Evolutionary conservation across 2,329 filamentous ascomycete species (phyloP), one percentile per base, ranked within the genome.

Genomic region (Sporothrix dimorphospora): DNA sequence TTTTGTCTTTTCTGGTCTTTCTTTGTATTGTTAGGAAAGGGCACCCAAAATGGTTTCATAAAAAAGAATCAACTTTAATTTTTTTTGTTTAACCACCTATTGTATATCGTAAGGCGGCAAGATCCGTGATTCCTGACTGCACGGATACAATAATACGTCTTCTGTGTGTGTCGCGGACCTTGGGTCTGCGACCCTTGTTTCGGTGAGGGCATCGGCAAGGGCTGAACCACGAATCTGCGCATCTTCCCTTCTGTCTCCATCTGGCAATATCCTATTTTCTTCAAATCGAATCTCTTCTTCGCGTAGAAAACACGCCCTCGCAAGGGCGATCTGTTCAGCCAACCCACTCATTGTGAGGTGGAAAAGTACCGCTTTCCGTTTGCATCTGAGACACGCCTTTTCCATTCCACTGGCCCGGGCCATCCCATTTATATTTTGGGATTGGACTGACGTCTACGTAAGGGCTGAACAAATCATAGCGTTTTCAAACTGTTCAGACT

Each of bases 1-100:
- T 12, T 30, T 45, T 27, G 21, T 63, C 38, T 45, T 42, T 45
- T 63, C 40, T 65, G 38, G 47, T 42, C 21, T 65, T 65, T 40
- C 34, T 24, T 65, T 45, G 38, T 24, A 27, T 45, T 65, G 38
- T 65, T 63, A 21, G 14, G 59, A 19, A 65, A 27, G 38, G 59
- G 55, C 55, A 38, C 59, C 40, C 40, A 19, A 65, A 45, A 4
- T 65, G 38, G 30, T 27, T 45, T 42, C 27, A 45, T 65, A 65
- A 45, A 65, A 45, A 65, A 19, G 21, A 65, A 65, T 42, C 59
- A 38, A 65, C 59, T 45, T 61, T 63, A 42, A 63, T 45, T 45
- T 65, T 65, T 45, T 45, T 65, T 42, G 38, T 19, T 65, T 27
- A 57, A 11, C 27, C 34, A 9, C 9, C 16, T 11, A 5, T 21